These are phyloP conservation scores for Cercospora beticola DNA, from an alignment of 2,329 filamentous ascomycete genomes.

Conservation along the genomic window DNA sequence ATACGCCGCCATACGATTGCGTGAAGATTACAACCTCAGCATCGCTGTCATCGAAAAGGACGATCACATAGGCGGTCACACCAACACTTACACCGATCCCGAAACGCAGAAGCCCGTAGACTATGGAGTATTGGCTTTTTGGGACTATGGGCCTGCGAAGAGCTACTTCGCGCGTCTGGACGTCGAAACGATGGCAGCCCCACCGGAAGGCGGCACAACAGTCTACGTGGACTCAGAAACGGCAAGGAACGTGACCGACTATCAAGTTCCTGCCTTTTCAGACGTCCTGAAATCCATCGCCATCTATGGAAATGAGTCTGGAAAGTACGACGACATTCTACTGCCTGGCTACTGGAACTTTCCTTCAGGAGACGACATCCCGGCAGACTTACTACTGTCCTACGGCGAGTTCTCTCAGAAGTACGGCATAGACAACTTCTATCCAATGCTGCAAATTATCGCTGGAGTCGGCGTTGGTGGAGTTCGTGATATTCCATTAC, in stretches of 20 bases:
- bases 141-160: slow-evolving; percentile 7
- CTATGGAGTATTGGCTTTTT: slow-evolving; percentile 15
- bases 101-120: slow-evolving; percentile 2
- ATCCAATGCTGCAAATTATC: slow-evolving; percentile 2
- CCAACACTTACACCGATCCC: slow-evolving; percentile 7
- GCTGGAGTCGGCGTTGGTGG: slow-evolving; percentile 12
- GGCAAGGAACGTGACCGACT: not conserved
- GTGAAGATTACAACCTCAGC: slow-evolving; percentile 18
- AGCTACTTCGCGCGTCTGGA: slow-evolving; percentile 7
- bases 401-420: slow-evolving; percentile 14
- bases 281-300: not conserved
- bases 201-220: not conserved
- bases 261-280: not conserved
- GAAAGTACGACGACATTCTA: slow-evolving; percentile 11
- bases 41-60: slow-evolving; percentile 18
- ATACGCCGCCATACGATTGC: slow-evolving; percentile 22
- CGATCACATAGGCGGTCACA: slow-evolving; percentile 12
- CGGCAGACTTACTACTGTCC: slow-evolving; percentile 10
- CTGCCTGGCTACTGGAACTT: slow-evolving; percentile 19
- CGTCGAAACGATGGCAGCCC: not conserved
- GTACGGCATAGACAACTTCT: slow-evolving; percentile 6
- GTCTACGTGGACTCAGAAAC: slow-evolving; percentile 8
- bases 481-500: slow-evolving; percentile 1
- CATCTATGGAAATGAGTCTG: slow-evolving; percentile 1
- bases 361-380: slow-evolving; percentile 6